Evolutionary conservation across 345 rosid genomes (phyloP), one percentile per base, ranked within the genome.

Genomic region (Trapa incisa): DNA sequence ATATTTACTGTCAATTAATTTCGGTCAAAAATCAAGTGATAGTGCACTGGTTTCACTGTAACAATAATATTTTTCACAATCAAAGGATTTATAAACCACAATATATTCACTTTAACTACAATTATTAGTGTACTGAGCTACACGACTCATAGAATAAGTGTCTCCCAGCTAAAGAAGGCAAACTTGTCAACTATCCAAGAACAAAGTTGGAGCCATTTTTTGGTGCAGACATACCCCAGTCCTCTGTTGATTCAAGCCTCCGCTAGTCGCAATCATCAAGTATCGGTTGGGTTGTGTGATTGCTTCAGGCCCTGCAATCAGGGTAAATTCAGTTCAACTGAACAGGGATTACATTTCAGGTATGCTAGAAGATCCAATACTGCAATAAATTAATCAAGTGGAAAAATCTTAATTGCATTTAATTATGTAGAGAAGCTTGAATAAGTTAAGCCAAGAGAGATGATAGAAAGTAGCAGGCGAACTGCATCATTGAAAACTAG

Each of bases 211-310:
- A 17, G 38, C 37, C 16, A 22, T 33, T 0, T 58, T 32, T 58
- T 32, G 37, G 35, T 32, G 14, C 6, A 29, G 38, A 76, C 71
- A 65, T 77, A 91, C 97, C 84, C 97, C 97, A 33, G 97, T 91
- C 71, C 97, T 79, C 65, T 91, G 97, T 76, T 91, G 97, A 83
- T 91, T 91, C 85, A 91, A 82, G 42, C 97, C 97, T 72, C 97
- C 97, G 63, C 94, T 91, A 12, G 97, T 85, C 10, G 88, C 93
- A 58, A 91, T 87, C 37, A 80, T 77, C 83, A 91, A 69, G 87
- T 84, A 89, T 7, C 94, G 84, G 71, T 85, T 80, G 14, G 75
- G 72, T 8, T 66, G 79, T 3, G 89, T 87, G 45, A 85, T 52
- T 15, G 75, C 77, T 73, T 67, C 73, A 61, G 86, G 88, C 75